Evolutionary conservation across 2,329 filamentous ascomycete genomes (phyloP), one percentile per base, ranked within the genome.

Genomic region (Emmonsiellopsis sp.): DNA sequence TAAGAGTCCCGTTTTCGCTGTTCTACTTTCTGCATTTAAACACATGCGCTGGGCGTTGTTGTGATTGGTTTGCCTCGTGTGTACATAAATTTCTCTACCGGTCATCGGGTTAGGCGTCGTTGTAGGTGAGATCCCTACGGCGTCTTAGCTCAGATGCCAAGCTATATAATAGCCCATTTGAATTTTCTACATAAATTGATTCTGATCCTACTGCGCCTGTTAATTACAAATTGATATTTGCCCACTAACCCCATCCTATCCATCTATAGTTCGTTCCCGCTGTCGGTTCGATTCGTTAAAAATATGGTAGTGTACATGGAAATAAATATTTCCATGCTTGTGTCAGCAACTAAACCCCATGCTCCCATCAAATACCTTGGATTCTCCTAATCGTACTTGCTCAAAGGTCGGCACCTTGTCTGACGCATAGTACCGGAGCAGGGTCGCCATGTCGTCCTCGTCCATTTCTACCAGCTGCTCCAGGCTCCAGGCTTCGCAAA

Each of bases 401-500:
- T 57, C 61, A 51, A 52, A 60, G 40, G 42, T 57, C 2, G 63
- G 63, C 38, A 65, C 52, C 2, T 49, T 57, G 13, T 55, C 55
- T 20, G 58, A 52, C 11, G 51, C 68, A 59, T 91, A 93, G 64
- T 83, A 91, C 16, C 76, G 75, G 37, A 95, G 71, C 13, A 95
- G 73, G 53, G 79, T 80, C 53, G 86, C 82, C 84, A 94, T 92
- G 62, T 87, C 89, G 62, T 84, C 80, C 49, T 89, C 85, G 11
- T 80, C 81, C 76, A 95, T 80, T 38, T 80, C 80, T 62, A 86
- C 89, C 59, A 95, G 79, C 57, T 94, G 85, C 56, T 91, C 83
- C 67, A 91, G 81, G 52, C 79, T 83, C 74, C 89, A 94, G 16
- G 82, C 76, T 59, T 94, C 87, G 72, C 89, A 93, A 48, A 95